Percentiles rank a stretch among this genome's conserved stretches.
Evolutionary conservation across 2,329 filamentous ascomycete genomes (phyloP).

Genomic region (Fusarium sp.): DNA sequence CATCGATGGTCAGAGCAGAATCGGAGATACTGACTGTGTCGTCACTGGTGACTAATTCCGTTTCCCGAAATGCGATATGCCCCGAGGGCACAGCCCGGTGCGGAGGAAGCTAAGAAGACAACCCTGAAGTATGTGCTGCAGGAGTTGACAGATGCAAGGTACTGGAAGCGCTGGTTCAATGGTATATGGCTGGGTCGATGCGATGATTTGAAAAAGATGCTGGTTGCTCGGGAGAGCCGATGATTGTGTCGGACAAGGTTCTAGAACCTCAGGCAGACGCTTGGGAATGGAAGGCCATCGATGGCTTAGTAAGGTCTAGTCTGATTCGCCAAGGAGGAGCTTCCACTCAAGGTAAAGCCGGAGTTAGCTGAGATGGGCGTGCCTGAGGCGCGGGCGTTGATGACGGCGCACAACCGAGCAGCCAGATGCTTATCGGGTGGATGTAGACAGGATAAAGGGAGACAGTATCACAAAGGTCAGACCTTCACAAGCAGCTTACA

Average conservation of each 20-base stretch:
- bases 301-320: constrained; percentile 30
- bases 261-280: constrained; percentile 16
- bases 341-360: background rate
- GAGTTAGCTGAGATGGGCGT: constrained; percentile 2
- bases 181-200: constrained; percentile 5
- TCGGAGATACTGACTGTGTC: constrained; percentile 21
- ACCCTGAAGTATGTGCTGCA: background rate
- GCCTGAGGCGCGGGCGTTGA: background rate
- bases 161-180: constrained; percentile 1
- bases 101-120: background rate
- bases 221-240: constrained; percentile 5
- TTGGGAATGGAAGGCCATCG: constrained; percentile 8
- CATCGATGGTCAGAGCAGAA: constrained; percentile 2
- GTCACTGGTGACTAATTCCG: constrained; percentile 31
- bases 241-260: constrained; percentile 20
- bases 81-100: background rate
- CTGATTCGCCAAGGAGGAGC: constrained; percentile 4
- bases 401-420: background rate
- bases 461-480: background rate
- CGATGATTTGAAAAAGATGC: constrained; percentile 26
- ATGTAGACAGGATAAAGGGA: background rate
- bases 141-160: background rate
- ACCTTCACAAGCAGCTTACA: background rate
- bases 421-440: background rate
- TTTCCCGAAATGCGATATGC: constrained; percentile 3